Evolutionary conservation across 805 yeast genomes (phyloP), one percentile per base, ranked within the genome.

Genomic region (Cyberlindnera saturnus): DNA sequence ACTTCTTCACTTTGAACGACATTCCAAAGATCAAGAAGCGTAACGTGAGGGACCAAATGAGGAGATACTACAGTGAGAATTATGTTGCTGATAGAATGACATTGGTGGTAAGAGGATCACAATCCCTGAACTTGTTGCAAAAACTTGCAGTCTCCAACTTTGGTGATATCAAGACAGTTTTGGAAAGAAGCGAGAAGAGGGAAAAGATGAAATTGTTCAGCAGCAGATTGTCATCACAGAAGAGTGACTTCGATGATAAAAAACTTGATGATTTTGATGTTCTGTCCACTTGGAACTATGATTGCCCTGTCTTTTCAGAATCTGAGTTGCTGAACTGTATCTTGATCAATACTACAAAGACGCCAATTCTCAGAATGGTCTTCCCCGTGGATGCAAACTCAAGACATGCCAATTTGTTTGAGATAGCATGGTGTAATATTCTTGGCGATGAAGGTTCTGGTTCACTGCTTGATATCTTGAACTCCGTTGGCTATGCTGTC

Each of bases 31-130:
- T 57, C 9, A 59, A 63, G 34, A 67, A 63, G 29, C 36, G 60
- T 1, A 66, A 68, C 41, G 49, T 79, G 8, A 64, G 59, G 45
- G 57, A 54, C 0, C 53, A 62, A 13, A 50, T 82, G 16, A 36
- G 50, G 3, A 46, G 55, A 1, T 79, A 74, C 55, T 78, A 66
- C 49, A 46, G 63, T 2, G 45, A 52, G 0, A 56, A 74, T 44
- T 85, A 70, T 50, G 42, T 47, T 10, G 66, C 82, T 0, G 62
- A 65, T 1, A 79, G 70, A 35, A 75, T 80, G 76, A 63, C 79
- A 0, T 40, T 84, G 19, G 86, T 82, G 2, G 50, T 85, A 5
- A 70, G 75, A 51, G 83, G 90, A 0, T 81, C 89, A 0, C 85
- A 81, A 44, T 78, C 90, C 0, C 49, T 82, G 30, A 80, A 79